Percentiles rank a stretch among this genome's conserved stretches.
phyloP scores from a whole-genome alignment of 176 grass and related monocot genomes.

The Stipa capillata region DNA sequence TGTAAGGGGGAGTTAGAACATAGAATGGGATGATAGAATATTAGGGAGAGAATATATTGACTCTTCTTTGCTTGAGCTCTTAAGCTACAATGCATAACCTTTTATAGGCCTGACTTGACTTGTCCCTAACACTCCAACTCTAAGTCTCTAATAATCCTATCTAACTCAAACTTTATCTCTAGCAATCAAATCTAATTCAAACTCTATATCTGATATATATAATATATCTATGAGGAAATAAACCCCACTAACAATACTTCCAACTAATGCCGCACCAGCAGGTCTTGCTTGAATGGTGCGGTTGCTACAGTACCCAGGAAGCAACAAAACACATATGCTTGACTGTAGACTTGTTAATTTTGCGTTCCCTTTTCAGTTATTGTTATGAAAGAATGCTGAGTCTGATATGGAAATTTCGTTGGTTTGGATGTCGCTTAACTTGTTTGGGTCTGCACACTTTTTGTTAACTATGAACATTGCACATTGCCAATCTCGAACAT shows the following conservation, averaged over 20 bases:
- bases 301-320: no score
- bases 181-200: no score
- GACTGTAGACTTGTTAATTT: neutral
- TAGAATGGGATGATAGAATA: neutral
- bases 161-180: no score
- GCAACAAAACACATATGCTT: neutral
- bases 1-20: neutral
- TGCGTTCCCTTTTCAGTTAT: slow-evolving; percentile 3
- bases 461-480: neutral
- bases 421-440: neutral
- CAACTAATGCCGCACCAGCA: no score
- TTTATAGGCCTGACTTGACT: no score
- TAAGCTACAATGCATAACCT: no score
- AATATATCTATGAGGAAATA: no score
- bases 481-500: neutral
- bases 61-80: neutral
- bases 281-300: no score
- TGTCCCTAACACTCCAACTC: no score
- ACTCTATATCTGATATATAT: no score
- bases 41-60: neutral
- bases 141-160: no score
- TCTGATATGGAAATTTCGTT: neutral
- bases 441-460: neutral
- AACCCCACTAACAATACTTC: no score
- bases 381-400: neutral